Evolutionary conservation across 805 yeast species (phyloP).

Genomic region (Ogataea methanolica): DNA sequence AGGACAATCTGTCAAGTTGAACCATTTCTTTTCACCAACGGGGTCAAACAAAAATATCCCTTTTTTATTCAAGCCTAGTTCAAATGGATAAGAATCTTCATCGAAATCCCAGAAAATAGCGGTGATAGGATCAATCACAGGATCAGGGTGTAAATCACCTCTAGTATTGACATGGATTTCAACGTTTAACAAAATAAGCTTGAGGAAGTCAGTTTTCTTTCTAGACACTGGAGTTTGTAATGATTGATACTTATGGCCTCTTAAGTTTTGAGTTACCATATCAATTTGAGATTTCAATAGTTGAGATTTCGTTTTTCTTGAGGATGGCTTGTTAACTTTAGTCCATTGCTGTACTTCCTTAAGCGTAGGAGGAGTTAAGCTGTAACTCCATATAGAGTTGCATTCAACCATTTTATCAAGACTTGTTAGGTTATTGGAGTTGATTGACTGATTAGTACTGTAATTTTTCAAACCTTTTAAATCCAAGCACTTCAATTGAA

Average conservation of each 20-base stretch:
- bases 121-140: constrained; percentile 50
- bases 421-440: too few species aligned
- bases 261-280: constrained; percentile 37
- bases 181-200: constrained; percentile 53
- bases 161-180: constrained; percentile 66
- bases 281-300: constrained; percentile 46
- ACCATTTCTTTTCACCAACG: constrained; percentile 1
- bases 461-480: constrained; percentile 19
- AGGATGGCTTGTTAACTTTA: constrained; percentile 9
- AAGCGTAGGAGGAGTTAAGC: constrained; percentile 43
- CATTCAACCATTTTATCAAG: too few species aligned
- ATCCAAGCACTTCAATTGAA: constrained; percentile 40
- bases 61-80: constrained; percentile 29
- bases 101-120: constrained; percentile 64
- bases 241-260: constrained; percentile 36
- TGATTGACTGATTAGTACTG: not conserved
- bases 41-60: constrained; percentile 32
- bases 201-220: constrained; percentile 35
- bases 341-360: constrained; percentile 34
- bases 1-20: constrained; percentile 21
- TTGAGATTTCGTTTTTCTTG: constrained; percentile 15
- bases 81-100: constrained; percentile 34
- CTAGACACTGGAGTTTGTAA: constrained; percentile 25
- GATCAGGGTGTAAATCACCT: constrained; percentile 56
- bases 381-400: constrained; percentile 24